Conservation (phyloP, 345 rosid genomes). For the Eucalyptus curtisii region DNA sequence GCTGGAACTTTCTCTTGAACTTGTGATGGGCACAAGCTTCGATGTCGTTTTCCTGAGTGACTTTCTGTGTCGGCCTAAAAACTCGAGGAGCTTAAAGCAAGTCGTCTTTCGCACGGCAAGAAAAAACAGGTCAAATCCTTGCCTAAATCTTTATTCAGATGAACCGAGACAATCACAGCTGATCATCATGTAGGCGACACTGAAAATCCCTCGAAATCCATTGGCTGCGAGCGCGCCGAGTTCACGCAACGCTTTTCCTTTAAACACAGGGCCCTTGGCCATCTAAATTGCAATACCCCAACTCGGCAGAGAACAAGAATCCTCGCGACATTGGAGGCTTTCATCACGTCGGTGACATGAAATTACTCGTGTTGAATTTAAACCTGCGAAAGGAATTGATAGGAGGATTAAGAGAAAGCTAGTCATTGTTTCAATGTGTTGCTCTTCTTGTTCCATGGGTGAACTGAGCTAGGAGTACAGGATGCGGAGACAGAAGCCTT, state of each 20-base stretch:
- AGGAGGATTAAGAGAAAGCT: not conserved
- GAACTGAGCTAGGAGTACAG: not conserved
- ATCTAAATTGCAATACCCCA: not conserved
- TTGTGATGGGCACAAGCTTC: not conserved
- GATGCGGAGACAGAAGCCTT: not conserved
- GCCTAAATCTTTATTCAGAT: not conserved
- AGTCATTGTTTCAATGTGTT: not conserved
- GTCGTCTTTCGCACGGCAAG: not conserved
- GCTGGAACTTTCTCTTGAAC: not conserved
- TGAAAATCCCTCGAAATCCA: not conserved
- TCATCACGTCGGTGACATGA: not conserved
- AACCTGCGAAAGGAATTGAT: not conserved
- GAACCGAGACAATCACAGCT: too few relatives aligned
- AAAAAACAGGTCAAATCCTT: not conserved
- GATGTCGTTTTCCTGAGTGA: not conserved
- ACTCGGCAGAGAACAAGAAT: not conserved
- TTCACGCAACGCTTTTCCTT: not conserved
- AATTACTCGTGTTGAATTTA: not conserved
- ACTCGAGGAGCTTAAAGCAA: not conserved
- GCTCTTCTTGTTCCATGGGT: not conserved
- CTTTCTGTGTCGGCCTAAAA: not conserved
- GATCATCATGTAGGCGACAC: not conserved
- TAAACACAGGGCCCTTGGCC: not conserved
- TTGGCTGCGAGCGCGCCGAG: not conserved
- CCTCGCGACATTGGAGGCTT: fast-evolving